Evolutionary conservation across 306 rosid species (phyloP), one percentile per base, ranked within the genome.

Genomic region (Begonia loranthoides): DNA sequence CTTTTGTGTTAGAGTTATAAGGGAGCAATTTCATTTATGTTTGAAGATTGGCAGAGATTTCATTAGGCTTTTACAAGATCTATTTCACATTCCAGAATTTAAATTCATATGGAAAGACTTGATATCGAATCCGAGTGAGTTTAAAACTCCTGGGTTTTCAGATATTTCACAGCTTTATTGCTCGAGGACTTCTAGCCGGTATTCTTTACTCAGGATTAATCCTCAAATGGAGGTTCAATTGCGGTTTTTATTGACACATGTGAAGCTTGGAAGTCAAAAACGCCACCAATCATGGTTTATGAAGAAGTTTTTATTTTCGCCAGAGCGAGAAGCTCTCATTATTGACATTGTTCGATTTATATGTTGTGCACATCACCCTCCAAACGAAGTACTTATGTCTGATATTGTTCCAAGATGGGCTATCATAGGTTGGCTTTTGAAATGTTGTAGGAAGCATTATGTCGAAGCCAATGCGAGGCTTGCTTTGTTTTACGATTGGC

Each of bases 401-500:
- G 93, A 81, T 65, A 43, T 84, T 68, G 17, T 81, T 70, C 95
- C 89, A 4, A 71, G 95, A 70, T 88, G 97, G 97, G 95, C 86
- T 17, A 62, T 79, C 13, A 65, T 88, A 52, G 97, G 97, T 69
- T 88, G 87, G 95, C 87, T 84, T 64, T 62, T 88, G 54, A 77
- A 62, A 6, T 68, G 41, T 49, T 81, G 93, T 51, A 65, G 67
- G 41, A 84, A 60, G 58, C 74, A 63, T 14, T 56, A 65, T 68
- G 66, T 76, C 16, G 73, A 59, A 54, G 82, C 73, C 13, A 84
- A 55, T 61, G 93, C 55, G 46, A 84, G 79, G 63, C 62, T 88
- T 19, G 87, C 95, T 54, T 69, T 88, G 48, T 74, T 88, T 56
- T 84, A 79, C 69, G 95, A 88, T 65, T 88, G 97, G 97, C 93